A percentile compares a stretch with the other conserved stretches of the same genome.
phyloP scores from a whole-genome alignment of 257 asterid species.

The Haberlea rhodopensis region DNA sequence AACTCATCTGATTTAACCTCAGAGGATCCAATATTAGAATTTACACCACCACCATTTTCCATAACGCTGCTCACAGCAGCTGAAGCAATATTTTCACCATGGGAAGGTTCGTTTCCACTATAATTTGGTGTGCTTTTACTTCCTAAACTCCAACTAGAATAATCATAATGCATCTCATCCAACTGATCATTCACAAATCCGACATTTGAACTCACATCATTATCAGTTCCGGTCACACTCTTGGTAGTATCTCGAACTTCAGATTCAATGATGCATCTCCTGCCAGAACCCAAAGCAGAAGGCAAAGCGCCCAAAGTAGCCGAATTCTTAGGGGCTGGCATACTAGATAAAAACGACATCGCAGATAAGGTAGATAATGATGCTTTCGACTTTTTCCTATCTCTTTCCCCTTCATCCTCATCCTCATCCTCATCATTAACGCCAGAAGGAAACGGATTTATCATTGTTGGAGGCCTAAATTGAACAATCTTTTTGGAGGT shows the following conservation, averaged over 20 bases:
- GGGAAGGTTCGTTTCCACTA: conserved; percentile 29
- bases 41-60: neutral
- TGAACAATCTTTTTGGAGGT: conserved; percentile 62
- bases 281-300: conserved; percentile 55
- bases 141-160: conserved; percentile 34
- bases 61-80: conserved; percentile 11
- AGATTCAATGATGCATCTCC: conserved; percentile 72
- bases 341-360: conserved; percentile 49
- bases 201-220: conserved; percentile 24
- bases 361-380: conserved; percentile 40
- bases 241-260: conserved; percentile 35
- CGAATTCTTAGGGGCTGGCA: conserved; percentile 78
- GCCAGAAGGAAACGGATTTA: conserved; percentile 27
- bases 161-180: conserved; percentile 33
- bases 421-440: conserved; percentile 53
- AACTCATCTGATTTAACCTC: conserved; percentile 7
- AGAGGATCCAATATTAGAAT: neutral
- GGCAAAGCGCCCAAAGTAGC: conserved; percentile 59
- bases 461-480: conserved; percentile 59
- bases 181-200: conserved; percentile 30
- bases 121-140: conserved; percentile 31
- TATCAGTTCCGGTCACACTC: conserved; percentile 24
- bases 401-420: conserved; percentile 50
- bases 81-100: conserved; percentile 13
- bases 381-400: conserved; percentile 40